A percentile compares a stretch with the other conserved stretches of the same genome.
These are phyloP conservation scores for Pestalotiopsis sp. DNA, from an alignment of 2,329 filamentous ascomycete species.

Conservation along the genomic window DNA sequence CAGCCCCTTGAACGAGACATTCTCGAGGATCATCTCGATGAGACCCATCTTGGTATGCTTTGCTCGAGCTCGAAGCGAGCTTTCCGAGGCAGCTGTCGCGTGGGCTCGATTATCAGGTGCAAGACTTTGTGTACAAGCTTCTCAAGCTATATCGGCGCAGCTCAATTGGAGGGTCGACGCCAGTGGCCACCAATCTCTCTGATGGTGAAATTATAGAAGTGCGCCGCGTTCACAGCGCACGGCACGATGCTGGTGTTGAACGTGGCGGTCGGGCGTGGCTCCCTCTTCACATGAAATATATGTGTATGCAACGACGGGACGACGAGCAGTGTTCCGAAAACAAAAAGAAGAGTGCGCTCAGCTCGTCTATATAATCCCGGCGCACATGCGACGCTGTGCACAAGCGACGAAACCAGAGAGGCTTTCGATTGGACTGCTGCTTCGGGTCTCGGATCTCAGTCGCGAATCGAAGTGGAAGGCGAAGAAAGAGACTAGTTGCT, in stretches of 20 bases:
- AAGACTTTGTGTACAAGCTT: neutral
- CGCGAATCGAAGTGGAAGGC: neutral
- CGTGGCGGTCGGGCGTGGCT: too few relatives aligned
- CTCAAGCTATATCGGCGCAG: too few relatives aligned
- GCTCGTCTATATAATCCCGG: neutral
- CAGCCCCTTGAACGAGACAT: conserved; percentile 44
- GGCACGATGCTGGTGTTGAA: too few relatives aligned
- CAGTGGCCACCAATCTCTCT: too few relatives aligned
- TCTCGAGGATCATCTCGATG: conserved; percentile 49
- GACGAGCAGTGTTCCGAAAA: neutral
- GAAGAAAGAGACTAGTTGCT: neutral
- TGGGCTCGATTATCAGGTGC: neutral
- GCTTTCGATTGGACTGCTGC: neutral
- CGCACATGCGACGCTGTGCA: neutral
- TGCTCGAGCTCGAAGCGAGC: too few relatives aligned
- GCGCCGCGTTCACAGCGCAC: too few relatives aligned
- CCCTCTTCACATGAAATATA: too few relatives aligned
- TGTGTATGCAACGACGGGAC: neutral
- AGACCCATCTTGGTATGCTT: conserved; percentile 45
- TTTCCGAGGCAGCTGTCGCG: neutral
- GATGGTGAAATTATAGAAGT: too few relatives aligned
- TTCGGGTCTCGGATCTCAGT: neutral
- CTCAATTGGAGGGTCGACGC: too few relatives aligned
- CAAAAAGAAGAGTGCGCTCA: neutral
- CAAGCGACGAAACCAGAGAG: neutral